Evolutionary conservation across 257 asterid species (phyloP).

Genomic region (Solanum medicagineum): DNA sequence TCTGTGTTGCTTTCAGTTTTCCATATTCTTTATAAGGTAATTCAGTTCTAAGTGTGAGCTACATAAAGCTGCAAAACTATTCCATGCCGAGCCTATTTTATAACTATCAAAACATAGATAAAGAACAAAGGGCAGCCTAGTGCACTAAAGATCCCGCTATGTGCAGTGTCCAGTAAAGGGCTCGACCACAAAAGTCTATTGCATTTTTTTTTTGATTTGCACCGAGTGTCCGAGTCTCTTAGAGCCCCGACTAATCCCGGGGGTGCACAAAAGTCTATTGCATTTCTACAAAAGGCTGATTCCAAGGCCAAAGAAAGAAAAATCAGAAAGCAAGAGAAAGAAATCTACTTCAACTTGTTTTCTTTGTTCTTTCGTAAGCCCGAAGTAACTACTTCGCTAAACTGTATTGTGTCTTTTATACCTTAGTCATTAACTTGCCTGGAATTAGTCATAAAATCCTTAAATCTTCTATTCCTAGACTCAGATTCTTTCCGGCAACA

Average conservation of each 20-base stretch:
- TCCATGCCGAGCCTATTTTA: neutral
- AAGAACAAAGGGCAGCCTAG: neutral
- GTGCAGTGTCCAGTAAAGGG: no score
- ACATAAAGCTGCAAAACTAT: neutral
- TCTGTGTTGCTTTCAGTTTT: neutral
- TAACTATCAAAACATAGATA: neutral
- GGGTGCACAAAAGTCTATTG: no score
- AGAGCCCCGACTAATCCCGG: no score
- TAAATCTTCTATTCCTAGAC: neutral
- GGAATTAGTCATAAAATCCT: neutral
- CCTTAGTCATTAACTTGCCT: neutral
- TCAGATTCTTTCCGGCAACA: neutral
- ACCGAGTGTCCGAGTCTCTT: no score
- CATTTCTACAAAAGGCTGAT: no score
- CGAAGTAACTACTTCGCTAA: neutral
- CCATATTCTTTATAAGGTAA: neutral
- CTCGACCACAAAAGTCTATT: no score
- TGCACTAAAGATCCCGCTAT: no score
- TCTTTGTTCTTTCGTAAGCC: neutral
- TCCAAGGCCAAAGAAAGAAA: neutral
- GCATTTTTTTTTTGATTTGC: no score
- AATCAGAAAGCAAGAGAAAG: neutral
- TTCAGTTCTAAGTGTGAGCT: neutral
- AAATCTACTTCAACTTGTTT: neutral
- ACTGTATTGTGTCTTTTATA: neutral